These are phyloP conservation scores for Cardamine occulta DNA, from an alignment of 345 rosid species.

Conservation along the genomic window DNA sequence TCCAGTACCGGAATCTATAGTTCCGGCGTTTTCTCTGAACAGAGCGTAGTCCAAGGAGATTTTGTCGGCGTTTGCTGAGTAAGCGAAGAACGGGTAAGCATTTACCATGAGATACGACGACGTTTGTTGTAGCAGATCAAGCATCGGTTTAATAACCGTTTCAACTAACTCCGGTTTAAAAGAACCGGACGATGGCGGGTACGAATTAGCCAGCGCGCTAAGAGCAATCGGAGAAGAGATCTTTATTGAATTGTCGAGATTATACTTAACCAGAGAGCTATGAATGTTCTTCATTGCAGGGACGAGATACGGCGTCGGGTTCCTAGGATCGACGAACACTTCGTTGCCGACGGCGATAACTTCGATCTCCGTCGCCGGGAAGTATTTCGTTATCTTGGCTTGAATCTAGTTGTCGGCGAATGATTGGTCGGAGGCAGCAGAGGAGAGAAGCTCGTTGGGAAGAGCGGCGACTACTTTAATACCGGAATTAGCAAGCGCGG, in stretches of 20 bases:
- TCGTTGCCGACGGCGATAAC: constrained; percentile 90
- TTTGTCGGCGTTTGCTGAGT: constrained; percentile 56
- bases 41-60: constrained; percentile 79
- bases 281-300: constrained; percentile 80
- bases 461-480: constrained; percentile 66
- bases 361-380: constrained; percentile 64
- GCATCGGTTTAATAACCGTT: constrained; percentile 77
- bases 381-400: constrained; percentile 51
- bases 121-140: constrained; percentile 57
- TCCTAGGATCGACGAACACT: constrained; percentile 71
- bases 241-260: constrained; percentile 55
- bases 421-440: constrained; percentile 65
- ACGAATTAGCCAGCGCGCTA: constrained; percentile 62
- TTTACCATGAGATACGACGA: constrained; percentile 80
- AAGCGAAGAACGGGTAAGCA: constrained; percentile 86
- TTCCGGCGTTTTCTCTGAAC: constrained; percentile 63
- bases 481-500: constrained; percentile 61
- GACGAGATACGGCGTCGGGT: constrained; percentile 64
- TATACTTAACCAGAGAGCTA: constrained; percentile 57
- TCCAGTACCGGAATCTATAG: constrained; percentile 71
- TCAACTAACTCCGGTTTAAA: constrained; percentile 59
- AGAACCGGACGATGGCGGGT: constrained; percentile 77
- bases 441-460: constrained; percentile 77
- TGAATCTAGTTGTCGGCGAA: constrained; percentile 80
- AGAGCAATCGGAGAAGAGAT: constrained; percentile 80